Conservation (phyloP, 495 filamentous ascomycete genomes). For the Parathielavia hyrcaniae region DNA sequence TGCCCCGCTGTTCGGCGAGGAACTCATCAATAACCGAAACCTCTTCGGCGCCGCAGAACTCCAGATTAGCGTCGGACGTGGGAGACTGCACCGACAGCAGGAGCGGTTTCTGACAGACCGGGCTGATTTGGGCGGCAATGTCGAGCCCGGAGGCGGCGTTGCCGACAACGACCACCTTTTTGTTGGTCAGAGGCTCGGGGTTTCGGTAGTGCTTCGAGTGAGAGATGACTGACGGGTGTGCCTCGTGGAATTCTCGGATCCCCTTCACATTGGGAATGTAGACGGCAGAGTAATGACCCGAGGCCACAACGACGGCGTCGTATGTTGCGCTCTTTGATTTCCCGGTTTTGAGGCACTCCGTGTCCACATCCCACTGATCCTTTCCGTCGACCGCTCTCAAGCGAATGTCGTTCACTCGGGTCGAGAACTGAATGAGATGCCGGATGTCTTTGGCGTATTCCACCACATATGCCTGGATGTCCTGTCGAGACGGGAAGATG, state of each 20-base stretch:
- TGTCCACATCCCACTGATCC: constrained; percentile 48
- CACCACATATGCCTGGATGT: constrained; percentile 66
- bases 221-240: constrained; percentile 58
- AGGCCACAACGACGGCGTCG: constrained; percentile 81
- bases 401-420: constrained; percentile 35
- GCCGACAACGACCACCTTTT: constrained; percentile 63
- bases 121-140: constrained; percentile 67
- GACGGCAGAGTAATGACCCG: constrained; percentile 70
- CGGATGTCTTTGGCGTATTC: constrained; percentile 62
- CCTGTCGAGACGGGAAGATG: constrained; percentile 64
- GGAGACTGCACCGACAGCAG: constrained; percentile 39
- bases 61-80: constrained; percentile 29
- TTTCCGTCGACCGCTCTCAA: constrained; percentile 25
- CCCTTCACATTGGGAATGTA: constrained; percentile 55
- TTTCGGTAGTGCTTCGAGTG: constrained; percentile 78
- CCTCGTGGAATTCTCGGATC: constrained; percentile 45
- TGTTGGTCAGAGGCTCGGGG: constrained; percentile 49
- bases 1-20: constrained; percentile 30
- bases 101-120: constrained; percentile 37
- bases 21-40: constrained; percentile 41
- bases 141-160: constrained; percentile 74
- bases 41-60: constrained; percentile 32
- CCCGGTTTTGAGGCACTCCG: constrained; percentile 40
- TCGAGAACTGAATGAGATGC: constrained; percentile 41
- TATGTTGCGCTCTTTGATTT: constrained; percentile 46